These are phyloP conservation scores for Pholiota microspora DNA, from an alignment of 768 basidiomycete genomes.

Conservation along the genomic window DNA sequence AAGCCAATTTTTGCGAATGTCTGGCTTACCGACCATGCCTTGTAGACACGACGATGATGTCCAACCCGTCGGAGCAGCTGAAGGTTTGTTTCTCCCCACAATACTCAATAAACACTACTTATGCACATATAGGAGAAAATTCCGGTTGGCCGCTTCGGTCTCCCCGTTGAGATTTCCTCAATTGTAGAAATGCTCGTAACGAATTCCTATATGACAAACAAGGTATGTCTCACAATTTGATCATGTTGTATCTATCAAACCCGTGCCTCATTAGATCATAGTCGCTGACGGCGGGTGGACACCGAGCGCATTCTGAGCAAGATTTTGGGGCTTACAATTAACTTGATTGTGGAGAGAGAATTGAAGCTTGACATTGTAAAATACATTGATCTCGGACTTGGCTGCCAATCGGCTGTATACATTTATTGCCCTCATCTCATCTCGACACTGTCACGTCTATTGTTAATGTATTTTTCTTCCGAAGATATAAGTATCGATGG, in stretches of 20 bases:
- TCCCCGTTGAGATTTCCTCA: constrained; percentile 48
- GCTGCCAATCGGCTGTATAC: too few species aligned
- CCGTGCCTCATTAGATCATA: constrained; percentile 32
- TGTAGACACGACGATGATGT: constrained; percentile 51
- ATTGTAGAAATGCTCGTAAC: constrained; percentile 48
- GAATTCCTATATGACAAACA: constrained; percentile 58
- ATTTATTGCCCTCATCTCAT: too few species aligned
- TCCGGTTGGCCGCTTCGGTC: constrained; percentile 49
- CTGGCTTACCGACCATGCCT: too few species aligned
- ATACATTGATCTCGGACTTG: too few species aligned
- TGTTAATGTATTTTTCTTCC: too few species aligned
- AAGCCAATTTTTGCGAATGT: too few species aligned
- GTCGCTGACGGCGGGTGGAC: constrained; percentile 48
- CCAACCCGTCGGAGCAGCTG: constrained; percentile 29
- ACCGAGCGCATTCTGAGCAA: constrained; percentile 32
- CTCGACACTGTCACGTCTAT: too few species aligned
- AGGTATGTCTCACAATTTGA: constrained; percentile 29
- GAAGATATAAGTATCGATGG: too few species aligned
- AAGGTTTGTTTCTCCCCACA: constrained; percentile 5
- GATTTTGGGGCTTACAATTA: background rate
- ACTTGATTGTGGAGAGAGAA: too few species aligned
- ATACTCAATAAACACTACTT: background rate
- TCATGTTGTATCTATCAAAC: background rate
- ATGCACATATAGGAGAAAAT: constrained; percentile 35
- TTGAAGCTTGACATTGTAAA: too few species aligned